Conservation (phyloP, 2,329 filamentous ascomycete genomes). For the Fusarium tupiense region DNA sequence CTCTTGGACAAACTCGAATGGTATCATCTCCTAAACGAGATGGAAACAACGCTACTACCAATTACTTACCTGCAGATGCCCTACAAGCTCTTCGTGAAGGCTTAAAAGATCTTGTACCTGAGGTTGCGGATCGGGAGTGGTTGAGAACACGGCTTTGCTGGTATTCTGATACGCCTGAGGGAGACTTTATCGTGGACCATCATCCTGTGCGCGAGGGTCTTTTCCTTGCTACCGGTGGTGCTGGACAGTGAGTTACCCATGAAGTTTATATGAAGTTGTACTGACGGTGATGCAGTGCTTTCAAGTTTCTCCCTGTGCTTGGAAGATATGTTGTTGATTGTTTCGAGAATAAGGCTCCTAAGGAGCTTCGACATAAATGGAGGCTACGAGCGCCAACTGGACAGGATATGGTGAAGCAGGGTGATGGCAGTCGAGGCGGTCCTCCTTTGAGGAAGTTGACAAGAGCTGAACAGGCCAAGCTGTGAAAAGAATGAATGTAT, state of each 20-base stretch:
- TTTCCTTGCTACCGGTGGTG: constrained; percentile 58
- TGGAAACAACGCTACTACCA: constrained; percentile 51
- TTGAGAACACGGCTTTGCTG: constrained; percentile 65
- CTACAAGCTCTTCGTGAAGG: constrained; percentile 61
- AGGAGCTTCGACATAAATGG: constrained; percentile 45
- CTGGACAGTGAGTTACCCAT: constrained; percentile 34
- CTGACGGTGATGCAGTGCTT: constrained; percentile 18
- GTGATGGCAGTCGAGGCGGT: constrained; percentile 46
- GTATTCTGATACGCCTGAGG: constrained; percentile 73
- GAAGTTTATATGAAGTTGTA: fast-evolving
- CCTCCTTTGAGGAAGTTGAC: constrained; percentile 42
- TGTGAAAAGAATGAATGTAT: constrained; percentile 11
- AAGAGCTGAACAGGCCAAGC: constrained; percentile 42
- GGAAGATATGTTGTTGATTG: constrained; percentile 45
- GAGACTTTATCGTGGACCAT: constrained; percentile 68
- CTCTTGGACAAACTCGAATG: constrained; percentile 8
- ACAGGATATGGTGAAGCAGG: constrained; percentile 26
- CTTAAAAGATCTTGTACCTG: constrained; percentile 63
- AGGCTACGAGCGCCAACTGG: constrained; percentile 30
- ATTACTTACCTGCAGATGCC: constrained; percentile 60
- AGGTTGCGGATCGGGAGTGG: constrained; percentile 62
- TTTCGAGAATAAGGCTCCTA: constrained; percentile 45
- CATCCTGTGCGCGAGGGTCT: constrained; percentile 60
- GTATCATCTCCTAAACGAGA: constrained; percentile 50
- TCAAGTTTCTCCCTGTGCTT: constrained; percentile 37